phyloP scores from a whole-genome alignment of 75 land plant species.

The Cunninghamia lanceolata region DNA sequence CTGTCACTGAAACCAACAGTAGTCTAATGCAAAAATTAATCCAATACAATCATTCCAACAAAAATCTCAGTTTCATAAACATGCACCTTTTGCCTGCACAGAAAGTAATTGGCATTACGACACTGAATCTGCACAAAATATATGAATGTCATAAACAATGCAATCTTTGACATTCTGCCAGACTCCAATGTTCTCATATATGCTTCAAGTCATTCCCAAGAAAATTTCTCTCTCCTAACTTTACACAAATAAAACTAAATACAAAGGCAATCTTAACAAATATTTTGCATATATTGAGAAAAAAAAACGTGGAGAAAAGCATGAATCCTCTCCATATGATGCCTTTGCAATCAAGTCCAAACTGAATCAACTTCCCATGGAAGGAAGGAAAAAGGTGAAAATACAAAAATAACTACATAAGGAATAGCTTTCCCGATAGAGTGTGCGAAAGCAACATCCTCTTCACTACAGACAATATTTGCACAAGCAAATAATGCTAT shows the following conservation, averaged over 20 bases:
- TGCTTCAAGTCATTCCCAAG: background rate
- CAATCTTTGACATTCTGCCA: background rate
- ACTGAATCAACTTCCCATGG: background rate
- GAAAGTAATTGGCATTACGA: background rate
- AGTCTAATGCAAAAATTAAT: background rate
- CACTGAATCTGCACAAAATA: background rate
- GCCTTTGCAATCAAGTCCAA: background rate
- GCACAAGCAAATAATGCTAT: slow-evolving; percentile 9
- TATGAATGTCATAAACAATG: background rate
- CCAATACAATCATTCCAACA: background rate
- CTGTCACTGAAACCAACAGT: background rate
- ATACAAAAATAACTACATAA: background rate
- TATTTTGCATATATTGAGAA: background rate
- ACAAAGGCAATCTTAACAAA: background rate
- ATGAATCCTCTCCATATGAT: background rate
- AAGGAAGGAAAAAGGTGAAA: background rate
- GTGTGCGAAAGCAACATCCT: background rate
- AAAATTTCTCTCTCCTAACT: background rate
- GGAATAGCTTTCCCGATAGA: background rate
- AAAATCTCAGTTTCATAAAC: background rate
- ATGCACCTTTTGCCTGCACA: background rate
- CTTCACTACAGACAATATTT: background rate
- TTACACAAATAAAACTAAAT: slow-evolving; percentile 1
- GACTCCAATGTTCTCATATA: background rate
- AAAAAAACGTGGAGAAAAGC: background rate